A percentile compares a stretch with the other conserved stretches of the same genome.
Evolutionary conservation across 805 yeast species (phyloP).

Genomic region (Groenewaldozyma salmanticensis): DNA sequence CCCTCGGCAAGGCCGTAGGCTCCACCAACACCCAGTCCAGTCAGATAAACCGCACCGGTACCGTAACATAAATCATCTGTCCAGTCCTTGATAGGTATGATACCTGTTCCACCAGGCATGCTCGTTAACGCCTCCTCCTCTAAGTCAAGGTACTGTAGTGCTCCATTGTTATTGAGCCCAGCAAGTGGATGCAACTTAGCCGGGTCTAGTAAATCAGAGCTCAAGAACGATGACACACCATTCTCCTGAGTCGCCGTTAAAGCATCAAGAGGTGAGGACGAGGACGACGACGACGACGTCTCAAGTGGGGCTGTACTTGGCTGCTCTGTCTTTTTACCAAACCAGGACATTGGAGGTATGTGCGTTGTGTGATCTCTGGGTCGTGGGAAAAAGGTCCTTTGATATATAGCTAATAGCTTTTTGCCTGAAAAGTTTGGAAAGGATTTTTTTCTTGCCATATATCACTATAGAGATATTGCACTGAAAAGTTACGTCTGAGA

Average conservation of each 20-base stretch:
- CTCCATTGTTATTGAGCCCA: conserved; percentile 74
- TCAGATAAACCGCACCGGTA: conserved; percentile 84
- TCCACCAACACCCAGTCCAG: conserved; percentile 83
- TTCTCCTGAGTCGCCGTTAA: conserved; percentile 47
- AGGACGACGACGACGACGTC: too few relatives aligned
- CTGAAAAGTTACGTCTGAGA: too few relatives aligned
- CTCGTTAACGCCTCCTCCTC: conserved; percentile 62
- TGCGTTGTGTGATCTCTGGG: background rate
- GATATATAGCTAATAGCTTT: too few relatives aligned
- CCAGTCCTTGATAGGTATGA: conserved; percentile 96
- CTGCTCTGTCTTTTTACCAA: conserved; percentile 18
- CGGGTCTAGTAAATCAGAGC: conserved; percentile 55
- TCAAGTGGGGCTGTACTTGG: too few relatives aligned
- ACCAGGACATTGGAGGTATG: conserved; percentile 19
- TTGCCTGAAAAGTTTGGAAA: too few relatives aligned
- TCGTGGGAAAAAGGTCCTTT: too few relatives aligned
- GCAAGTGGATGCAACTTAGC: conserved; percentile 82
- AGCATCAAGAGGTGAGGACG: conserved; percentile 60
- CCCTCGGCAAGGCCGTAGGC: conserved; percentile 84
- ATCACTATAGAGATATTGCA: too few relatives aligned
- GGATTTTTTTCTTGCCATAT: too few relatives aligned
- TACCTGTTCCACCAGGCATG: conserved; percentile 82
- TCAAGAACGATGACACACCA: conserved; percentile 53
- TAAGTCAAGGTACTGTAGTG: conserved; percentile 75
- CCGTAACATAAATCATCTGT: conserved; percentile 96